phyloP scores from a whole-genome alignment of 2,329 filamentous ascomycete genomes.

The Calonectria multiphialidica region DNA sequence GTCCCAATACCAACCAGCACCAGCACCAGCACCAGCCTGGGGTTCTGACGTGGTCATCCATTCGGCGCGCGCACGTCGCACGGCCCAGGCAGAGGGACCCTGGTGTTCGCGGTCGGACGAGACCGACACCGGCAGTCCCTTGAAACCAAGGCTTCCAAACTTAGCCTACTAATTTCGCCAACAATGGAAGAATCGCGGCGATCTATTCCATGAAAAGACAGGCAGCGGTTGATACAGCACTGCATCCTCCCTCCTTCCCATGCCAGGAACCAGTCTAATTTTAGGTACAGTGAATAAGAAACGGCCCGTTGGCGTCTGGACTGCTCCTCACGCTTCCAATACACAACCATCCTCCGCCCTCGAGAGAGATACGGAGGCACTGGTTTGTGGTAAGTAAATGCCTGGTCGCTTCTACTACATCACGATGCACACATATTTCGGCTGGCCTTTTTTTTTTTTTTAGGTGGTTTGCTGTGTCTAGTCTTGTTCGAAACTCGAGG shows the following conservation, averaged over 20 bases:
- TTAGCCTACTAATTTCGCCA: not conserved
- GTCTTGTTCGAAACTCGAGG: not conserved
- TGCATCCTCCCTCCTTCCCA: no score
- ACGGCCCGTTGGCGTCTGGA: not conserved
- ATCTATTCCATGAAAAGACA: not conserved
- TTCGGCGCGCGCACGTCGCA: not conserved
- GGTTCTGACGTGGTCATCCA: slow-evolving; percentile 15
- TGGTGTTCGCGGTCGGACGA: no score
- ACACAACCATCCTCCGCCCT: not conserved
- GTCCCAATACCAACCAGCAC: no score
- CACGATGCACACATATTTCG: not conserved
- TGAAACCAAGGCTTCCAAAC: not conserved
- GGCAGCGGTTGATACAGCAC: not conserved
- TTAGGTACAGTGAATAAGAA: not conserved
- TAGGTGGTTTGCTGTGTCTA: not conserved
- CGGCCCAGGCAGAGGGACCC: not conserved
- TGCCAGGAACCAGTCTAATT: not conserved
- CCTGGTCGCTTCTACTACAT: no score
- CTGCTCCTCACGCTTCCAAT: not conserved
- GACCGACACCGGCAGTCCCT: not conserved
- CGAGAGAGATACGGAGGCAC: no score
- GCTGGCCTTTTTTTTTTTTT: not conserved
- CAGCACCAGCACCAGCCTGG: no score
- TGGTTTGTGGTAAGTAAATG: no score
- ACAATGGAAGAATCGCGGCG: not conserved